Conservation (phyloP, 1,284 basidiomycete species). For the Chalciporus sp. region DNA sequence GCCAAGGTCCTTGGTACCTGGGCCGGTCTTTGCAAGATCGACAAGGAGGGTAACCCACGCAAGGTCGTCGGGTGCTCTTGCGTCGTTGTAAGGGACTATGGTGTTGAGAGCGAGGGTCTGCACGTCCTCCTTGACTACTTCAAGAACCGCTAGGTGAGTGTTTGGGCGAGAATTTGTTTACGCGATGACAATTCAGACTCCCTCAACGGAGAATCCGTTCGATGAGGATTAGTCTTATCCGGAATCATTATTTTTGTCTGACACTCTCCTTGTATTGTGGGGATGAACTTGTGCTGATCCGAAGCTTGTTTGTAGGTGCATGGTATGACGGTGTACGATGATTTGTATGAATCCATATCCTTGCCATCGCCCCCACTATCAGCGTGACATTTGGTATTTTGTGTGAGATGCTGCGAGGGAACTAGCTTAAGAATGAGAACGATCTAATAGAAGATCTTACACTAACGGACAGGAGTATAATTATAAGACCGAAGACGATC, state of each 20-base stretch:
- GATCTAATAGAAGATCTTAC: too few species aligned
- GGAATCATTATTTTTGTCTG: constrained; percentile 54
- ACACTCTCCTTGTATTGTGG: constrained; percentile 31
- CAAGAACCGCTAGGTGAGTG: constrained; percentile 79
- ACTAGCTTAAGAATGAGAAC: too few species aligned
- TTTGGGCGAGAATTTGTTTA: constrained; percentile 7
- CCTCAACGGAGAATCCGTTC: constrained; percentile 75
- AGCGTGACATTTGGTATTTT: neutral
- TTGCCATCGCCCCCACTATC: neutral
- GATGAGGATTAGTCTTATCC: constrained; percentile 55
- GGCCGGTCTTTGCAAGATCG: constrained; percentile 99
- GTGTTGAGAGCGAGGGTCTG: constrained; percentile 93
- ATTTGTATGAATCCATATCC: constrained; percentile 6
- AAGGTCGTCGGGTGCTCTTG: constrained; percentile 97
- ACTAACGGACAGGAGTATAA: too few species aligned
- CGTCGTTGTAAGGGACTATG: constrained; percentile 99
- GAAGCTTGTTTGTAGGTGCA: constrained; percentile 8
- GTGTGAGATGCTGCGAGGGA: neutral
- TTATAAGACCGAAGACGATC: too few species aligned
- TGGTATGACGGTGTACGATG: constrained; percentile 13
- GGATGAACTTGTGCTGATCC: constrained; percentile 15
- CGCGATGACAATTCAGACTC: constrained; percentile 84
- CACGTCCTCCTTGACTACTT: constrained; percentile 97
- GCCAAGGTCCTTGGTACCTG: constrained; percentile 97
- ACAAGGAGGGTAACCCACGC: constrained; percentile 97